phyloP scores from a whole-genome alignment of 1,284 basidiomycete species.

The Puccinia hordei region DNA sequence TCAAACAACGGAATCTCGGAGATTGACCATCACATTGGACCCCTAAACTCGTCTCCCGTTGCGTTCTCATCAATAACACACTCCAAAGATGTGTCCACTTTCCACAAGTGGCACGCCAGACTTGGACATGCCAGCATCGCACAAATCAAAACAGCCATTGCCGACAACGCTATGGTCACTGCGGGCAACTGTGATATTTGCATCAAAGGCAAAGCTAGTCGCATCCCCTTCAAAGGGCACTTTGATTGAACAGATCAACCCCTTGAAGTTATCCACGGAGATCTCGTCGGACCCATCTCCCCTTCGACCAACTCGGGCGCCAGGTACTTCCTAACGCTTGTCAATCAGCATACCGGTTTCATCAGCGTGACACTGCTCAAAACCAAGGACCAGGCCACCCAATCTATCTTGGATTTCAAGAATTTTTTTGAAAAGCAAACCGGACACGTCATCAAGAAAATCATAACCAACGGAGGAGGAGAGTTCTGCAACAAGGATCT shows the following conservation, averaged over 20 bases:
- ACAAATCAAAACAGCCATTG: background rate
- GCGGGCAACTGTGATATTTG: background rate
- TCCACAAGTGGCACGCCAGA: background rate
- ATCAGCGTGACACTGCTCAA: background rate
- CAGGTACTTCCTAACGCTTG: background rate
- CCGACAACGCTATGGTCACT: background rate
- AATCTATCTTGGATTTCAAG: background rate
- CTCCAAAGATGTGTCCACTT: background rate
- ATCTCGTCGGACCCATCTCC: constrained; percentile 8
- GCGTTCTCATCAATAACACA: no score
- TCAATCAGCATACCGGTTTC: background rate
- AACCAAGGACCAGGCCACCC: background rate
- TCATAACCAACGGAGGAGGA: constrained; percentile 17
- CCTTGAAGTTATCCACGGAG: constrained; percentile 12
- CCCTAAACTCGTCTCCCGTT: no score
- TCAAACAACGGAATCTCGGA: no score
- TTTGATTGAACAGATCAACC: background rate
- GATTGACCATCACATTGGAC: no score
- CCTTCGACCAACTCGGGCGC: background rate
- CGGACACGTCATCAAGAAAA: background rate
- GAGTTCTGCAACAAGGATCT: background rate
- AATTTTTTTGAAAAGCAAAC: background rate
- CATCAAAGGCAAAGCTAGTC: constrained; percentile 5
- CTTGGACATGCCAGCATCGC: background rate
- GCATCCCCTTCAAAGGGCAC: background rate